Conservation (phyloP, 768 basidiomycete genomes). For the Infundibulicybe gibba region DNA sequence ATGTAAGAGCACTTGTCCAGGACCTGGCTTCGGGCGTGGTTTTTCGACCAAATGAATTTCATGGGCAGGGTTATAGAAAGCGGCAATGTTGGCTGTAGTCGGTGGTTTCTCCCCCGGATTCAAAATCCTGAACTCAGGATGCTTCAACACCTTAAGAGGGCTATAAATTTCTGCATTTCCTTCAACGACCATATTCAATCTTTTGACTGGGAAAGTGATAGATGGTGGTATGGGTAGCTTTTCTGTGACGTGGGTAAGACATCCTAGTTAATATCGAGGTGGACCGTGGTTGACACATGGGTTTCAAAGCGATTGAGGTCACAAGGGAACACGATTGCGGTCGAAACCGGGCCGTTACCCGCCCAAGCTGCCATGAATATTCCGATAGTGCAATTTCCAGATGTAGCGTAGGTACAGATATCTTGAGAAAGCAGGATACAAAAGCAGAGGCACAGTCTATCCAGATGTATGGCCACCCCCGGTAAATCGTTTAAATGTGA, state of each 20-base stretch:
- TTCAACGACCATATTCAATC: conserved; percentile 22
- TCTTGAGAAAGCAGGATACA: background rate
- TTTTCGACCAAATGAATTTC: conserved; percentile 69
- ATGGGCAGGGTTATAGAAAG: conserved; percentile 60
- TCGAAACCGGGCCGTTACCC: background rate
- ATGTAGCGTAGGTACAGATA: no score
- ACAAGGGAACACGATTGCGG: background rate
- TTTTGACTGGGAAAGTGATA: conserved; percentile 9
- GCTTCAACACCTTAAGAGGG: conserved; percentile 52
- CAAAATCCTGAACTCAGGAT: conserved; percentile 53
- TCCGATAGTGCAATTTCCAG: background rate
- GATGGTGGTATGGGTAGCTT: no score
- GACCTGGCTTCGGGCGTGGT: conserved; percentile 54
- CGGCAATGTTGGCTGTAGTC: conserved; percentile 50
- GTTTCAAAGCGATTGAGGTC: background rate
- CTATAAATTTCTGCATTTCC: conserved; percentile 46
- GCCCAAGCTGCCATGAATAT: background rate
- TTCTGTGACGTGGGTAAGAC: no score
- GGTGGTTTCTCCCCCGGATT: conserved; percentile 46
- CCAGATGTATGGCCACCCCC: conserved; percentile 25
- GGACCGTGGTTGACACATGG: no score
- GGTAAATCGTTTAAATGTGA: conserved; percentile 80
- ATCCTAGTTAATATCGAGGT: no score
- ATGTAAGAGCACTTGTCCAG: conserved; percentile 63
- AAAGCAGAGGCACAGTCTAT: background rate